Evolutionary conservation across 2,329 filamentous ascomycete species (phyloP).

Genomic region (Talaromyces sp.): DNA sequence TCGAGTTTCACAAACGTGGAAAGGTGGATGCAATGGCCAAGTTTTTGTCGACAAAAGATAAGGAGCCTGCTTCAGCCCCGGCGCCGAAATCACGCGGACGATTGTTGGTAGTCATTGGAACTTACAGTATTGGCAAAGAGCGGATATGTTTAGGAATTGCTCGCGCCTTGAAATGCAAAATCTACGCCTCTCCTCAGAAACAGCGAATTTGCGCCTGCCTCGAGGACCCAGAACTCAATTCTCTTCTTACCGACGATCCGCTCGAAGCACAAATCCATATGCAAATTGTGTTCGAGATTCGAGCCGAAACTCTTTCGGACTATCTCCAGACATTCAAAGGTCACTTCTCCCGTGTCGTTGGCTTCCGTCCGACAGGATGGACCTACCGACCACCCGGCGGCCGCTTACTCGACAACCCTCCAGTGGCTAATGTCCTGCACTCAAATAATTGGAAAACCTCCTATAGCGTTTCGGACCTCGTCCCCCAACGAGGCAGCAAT

Average conservation of each 20-base stretch:
- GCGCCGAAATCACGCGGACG: constrained; percentile 45
- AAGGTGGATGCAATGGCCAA: constrained; percentile 60
- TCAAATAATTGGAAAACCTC: constrained; percentile 70
- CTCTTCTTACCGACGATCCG: constrained; percentile 74
- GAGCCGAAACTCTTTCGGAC: constrained; percentile 82
- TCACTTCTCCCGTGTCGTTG: constrained; percentile 80
- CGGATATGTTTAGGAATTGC: constrained; percentile 92
- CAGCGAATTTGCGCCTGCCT: constrained; percentile 79
- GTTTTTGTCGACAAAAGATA: constrained; percentile 51
- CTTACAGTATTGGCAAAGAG: constrained; percentile 97
- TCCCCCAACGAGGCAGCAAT: constrained; percentile 79
- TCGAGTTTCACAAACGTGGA: constrained; percentile 55
- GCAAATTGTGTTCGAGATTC: constrained; percentile 92
- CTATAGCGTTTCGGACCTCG: constrained; percentile 69
- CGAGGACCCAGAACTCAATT: constrained; percentile 76
- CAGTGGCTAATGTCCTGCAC: constrained; percentile 63
- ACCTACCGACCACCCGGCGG: constrained; percentile 73
- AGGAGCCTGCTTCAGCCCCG: constrained; percentile 23
- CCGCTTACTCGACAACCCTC: constrained; percentile 59
- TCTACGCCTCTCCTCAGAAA: constrained; percentile 80
- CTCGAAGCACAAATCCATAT: constrained; percentile 91
- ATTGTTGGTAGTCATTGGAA: constrained; percentile 87
- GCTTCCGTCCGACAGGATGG: constrained; percentile 92
- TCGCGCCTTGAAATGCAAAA: constrained; percentile 77
- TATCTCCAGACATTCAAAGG: constrained; percentile 78